These are phyloP conservation scores for Termitomyces sp. DNA, from an alignment of 768 basidiomycete genomes.

Conservation along the genomic window DNA sequence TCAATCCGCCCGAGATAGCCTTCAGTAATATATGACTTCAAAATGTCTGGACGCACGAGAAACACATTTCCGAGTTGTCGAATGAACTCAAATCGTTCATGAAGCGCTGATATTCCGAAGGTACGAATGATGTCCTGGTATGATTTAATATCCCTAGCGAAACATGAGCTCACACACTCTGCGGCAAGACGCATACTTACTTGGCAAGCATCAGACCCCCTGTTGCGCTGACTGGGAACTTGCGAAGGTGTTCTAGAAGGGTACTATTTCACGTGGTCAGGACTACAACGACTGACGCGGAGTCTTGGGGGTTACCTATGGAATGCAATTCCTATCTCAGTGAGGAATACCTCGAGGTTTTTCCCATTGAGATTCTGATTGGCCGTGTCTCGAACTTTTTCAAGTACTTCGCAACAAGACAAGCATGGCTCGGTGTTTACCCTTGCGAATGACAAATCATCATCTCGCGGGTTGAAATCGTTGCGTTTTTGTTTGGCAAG, in stretches of 20 bases:
- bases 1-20: conserved; percentile 93
- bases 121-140: conserved; percentile 87
- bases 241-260: conserved; percentile 89
- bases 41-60: conserved; percentile 91
- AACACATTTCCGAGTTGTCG: conserved; percentile 96
- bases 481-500: conserved; percentile 91
- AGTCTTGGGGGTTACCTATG: conserved; percentile 53
- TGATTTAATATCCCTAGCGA: conserved; percentile 81
- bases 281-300: no score
- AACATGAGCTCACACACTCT: not conserved
- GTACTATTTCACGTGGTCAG: conserved; percentile 41
- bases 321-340: conserved; percentile 91
- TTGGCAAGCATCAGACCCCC: conserved; percentile 98
- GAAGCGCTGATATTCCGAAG: conserved; percentile 79
- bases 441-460: conserved; percentile 90
- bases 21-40: conserved; percentile 93
- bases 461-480: conserved; percentile 96
- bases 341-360: conserved; percentile 88
- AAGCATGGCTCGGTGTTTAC: conserved; percentile 93
- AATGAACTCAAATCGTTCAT: conserved; percentile 97
- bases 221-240: conserved; percentile 94
- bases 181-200: conserved; percentile 35
- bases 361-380: conserved; percentile 81
- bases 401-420: conserved; percentile 78
- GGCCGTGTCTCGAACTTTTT: conserved; percentile 73